These are phyloP conservation scores for Colletotrichum abscissum DNA, from an alignment of 2,329 filamentous ascomycete species.

Conservation along the genomic window DNA sequence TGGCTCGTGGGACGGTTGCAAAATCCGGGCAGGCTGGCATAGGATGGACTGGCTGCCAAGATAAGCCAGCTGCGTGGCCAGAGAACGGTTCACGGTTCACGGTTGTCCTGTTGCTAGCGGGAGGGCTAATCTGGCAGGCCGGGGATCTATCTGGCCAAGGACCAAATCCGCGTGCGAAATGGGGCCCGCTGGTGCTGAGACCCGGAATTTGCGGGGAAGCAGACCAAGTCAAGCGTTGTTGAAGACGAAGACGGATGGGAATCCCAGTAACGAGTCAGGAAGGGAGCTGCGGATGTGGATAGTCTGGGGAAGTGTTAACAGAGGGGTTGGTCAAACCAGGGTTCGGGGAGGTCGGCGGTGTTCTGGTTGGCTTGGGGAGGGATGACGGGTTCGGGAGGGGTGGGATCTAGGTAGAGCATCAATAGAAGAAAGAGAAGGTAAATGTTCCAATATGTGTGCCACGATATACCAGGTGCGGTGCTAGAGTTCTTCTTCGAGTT, in stretches of 20 bases:
- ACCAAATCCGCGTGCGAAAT: conserved; percentile 1
- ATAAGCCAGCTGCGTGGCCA: conserved; percentile 23
- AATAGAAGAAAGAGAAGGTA: not conserved
- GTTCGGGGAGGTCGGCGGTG: not conserved
- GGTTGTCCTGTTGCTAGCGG: conserved; percentile 34
- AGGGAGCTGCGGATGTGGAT: conserved; percentile 22
- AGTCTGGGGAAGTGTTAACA: conserved; percentile 23
- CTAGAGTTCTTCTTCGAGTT: conserved; percentile 1
- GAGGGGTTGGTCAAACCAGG: conserved; percentile 14
- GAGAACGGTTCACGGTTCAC: conserved; percentile 32
- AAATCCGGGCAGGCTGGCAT: not conserved
- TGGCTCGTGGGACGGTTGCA: conserved; percentile 13
- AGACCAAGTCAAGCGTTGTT: not conserved
- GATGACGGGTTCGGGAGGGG: not conserved
- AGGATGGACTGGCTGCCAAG: conserved; percentile 9
- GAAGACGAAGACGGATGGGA: conserved; percentile 6
- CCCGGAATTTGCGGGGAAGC: conserved; percentile 32
- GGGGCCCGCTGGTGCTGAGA: not conserved
- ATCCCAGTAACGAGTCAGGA: conserved; percentile 25
- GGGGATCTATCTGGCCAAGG: conserved; percentile 17
- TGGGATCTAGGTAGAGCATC: conserved; percentile 5
- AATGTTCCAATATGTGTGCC: not conserved
- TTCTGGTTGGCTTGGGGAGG: conserved; percentile 6
- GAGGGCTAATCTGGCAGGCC: conserved; percentile 32
- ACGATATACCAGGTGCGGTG: not conserved